Conservation (phyloP, 768 basidiomycete species). For the Hericium coralloides region DNA sequence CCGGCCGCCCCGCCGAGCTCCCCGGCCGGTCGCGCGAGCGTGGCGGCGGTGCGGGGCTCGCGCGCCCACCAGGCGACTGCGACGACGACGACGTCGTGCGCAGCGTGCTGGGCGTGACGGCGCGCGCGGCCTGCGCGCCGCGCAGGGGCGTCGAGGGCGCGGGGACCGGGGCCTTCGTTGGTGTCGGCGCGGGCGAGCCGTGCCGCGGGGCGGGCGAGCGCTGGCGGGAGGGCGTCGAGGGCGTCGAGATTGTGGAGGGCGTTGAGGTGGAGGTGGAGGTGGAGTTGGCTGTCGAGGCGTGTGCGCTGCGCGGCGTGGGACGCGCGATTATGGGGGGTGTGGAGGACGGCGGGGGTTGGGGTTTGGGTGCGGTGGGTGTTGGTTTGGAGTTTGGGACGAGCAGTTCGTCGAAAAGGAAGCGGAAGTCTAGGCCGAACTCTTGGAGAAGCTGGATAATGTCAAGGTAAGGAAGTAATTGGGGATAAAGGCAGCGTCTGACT, state of each 20-base stretch:
- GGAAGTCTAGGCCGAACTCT: constrained; percentile 92
- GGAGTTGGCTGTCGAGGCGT: background rate
- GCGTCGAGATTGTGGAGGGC: background rate
- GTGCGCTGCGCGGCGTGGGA: background rate
- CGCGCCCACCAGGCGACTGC: constrained; percentile 8
- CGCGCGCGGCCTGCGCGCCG: constrained; percentile 4
- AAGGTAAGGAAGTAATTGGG: background rate
- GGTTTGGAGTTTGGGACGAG: constrained; percentile 35
- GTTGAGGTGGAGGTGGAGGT: background rate
- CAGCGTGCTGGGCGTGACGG: background rate
- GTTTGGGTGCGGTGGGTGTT: background rate
- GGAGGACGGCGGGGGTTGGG: background rate
- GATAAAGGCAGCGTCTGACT: constrained; percentile 6
- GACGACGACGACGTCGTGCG: constrained; percentile 4
- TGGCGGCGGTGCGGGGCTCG: constrained; percentile 50
- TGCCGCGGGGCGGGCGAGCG: constrained; percentile 7
- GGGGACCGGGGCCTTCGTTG: too few relatives aligned
- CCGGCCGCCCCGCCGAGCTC: constrained; percentile 37
- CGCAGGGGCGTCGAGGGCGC: background rate
- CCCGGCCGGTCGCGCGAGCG: constrained; percentile 61
- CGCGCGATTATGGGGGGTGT: background rate
- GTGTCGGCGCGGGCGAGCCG: background rate
- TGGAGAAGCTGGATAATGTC: constrained; percentile 54
- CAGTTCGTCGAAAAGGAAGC: constrained; percentile 78
- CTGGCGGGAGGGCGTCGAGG: constrained; percentile 8